Conservation (phyloP, 306 rosid genomes). For the Luffa acutangula region DNA sequence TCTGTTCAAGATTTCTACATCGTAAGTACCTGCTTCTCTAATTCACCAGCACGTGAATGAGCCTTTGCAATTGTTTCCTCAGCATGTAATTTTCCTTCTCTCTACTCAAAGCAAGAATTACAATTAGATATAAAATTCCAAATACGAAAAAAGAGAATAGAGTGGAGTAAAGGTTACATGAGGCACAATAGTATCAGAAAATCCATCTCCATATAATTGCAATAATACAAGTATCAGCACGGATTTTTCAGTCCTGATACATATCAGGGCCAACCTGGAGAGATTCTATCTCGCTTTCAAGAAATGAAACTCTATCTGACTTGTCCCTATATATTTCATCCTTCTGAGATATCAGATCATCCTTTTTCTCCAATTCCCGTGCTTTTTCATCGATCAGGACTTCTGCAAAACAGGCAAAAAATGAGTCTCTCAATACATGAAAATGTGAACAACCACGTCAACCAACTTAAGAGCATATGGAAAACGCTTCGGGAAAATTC, state of each 20-base stretch:
- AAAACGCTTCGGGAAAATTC: not conserved
- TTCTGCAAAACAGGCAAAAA: slow-evolving; percentile 31
- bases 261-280: slow-evolving; percentile 50
- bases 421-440: slow-evolving; percentile 8
- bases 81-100: slow-evolving; percentile 33
- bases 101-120: slow-evolving; percentile 20
- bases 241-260: not conserved
- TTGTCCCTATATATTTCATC: slow-evolving; percentile 38
- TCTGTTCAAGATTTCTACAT: slow-evolving; percentile 2
- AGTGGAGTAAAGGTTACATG: not conserved
- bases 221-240: not conserved
- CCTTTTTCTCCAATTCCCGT: slow-evolving; percentile 43
- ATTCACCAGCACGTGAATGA: slow-evolving; percentile 72
- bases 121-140: not conserved
- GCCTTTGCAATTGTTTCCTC: slow-evolving; percentile 62
- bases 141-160: not conserved
- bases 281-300: slow-evolving; percentile 54
- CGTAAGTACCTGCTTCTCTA: slow-evolving; percentile 70
- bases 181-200: not conserved
- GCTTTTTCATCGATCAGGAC: slow-evolving; percentile 39
- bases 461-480: not conserved
- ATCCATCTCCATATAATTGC: not conserved
- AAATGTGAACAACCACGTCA: not conserved
- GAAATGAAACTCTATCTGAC: slow-evolving; percentile 30
- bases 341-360: slow-evolving; percentile 40